A percentile compares a stretch with the other conserved stretches of the same genome.
phyloP scores from a whole-genome alignment of 495 filamentous ascomycete genomes.

The Monascus purpureus region DNA sequence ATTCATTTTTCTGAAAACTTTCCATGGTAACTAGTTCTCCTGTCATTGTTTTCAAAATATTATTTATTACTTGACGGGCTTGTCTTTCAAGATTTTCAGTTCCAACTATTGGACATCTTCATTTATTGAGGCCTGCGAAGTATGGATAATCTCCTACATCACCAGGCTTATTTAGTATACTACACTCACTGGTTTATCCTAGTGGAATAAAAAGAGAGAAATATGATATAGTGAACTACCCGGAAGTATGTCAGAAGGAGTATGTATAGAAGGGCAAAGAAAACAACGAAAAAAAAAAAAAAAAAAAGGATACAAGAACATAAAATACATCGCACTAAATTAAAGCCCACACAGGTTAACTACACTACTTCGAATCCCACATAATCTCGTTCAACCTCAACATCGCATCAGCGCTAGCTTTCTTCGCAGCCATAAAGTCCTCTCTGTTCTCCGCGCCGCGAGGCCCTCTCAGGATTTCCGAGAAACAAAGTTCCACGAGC shows the following conservation, averaged over 20 bases:
- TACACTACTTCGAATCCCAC: conserved; percentile 43
- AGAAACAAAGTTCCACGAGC: conserved; percentile 75
- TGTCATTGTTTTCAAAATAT: too few species aligned
- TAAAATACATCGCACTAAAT: conserved; percentile 15
- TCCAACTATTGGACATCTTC: too few species aligned
- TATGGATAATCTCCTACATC: too few species aligned
- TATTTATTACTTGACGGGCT: too few species aligned
- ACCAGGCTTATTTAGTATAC: too few species aligned
- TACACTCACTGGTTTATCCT: too few species aligned
- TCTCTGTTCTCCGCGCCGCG: conserved; percentile 54
- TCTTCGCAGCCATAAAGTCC: conserved; percentile 55
- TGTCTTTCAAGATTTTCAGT: too few species aligned
- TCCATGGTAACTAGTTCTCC: too few species aligned
- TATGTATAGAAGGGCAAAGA: background rate
- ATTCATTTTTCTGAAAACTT: too few species aligned
- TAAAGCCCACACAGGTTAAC: conserved; percentile 6
- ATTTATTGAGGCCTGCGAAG: too few species aligned
- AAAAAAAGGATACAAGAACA: conserved; percentile 1
- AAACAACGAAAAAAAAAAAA: background rate
- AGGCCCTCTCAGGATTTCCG: conserved; percentile 48
- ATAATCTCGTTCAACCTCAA: conserved; percentile 65
- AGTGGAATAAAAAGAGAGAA: too few species aligned
- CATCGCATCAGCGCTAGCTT: conserved; percentile 61
- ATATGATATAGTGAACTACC: too few species aligned
- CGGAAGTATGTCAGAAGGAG: background rate